phyloP scores from a whole-genome alignment of 108 stramenopile species.

The Nitzschia inconspicua region DNA sequence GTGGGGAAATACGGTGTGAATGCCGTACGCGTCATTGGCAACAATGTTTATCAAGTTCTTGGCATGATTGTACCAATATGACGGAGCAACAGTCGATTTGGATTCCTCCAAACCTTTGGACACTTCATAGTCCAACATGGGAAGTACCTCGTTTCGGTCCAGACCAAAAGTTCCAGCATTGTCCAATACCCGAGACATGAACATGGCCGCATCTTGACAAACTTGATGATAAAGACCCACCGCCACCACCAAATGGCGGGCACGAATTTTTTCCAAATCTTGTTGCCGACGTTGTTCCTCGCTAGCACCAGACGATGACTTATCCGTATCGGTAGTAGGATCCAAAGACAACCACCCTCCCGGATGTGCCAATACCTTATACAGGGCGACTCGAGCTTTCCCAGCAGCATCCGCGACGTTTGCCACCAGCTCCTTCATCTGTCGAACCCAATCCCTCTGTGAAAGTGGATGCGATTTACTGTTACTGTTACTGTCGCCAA shows the following conservation, averaged over 20 bases:
- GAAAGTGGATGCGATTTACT: slow-evolving; percentile 20
- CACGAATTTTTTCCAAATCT: slow-evolving; percentile 46
- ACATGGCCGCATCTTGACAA: slow-evolving; percentile 65
- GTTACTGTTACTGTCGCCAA: slow-evolving; percentile 35
- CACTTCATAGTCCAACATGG: slow-evolving; percentile 29
- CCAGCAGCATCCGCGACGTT: slow-evolving; percentile 45
- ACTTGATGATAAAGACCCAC: slow-evolving; percentile 60
- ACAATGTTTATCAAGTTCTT: slow-evolving; percentile 52
- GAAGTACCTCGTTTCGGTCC: slow-evolving; percentile 26
- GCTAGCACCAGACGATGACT: neutral
- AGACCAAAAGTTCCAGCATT: slow-evolving; percentile 25
- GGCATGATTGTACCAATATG: slow-evolving; percentile 60
- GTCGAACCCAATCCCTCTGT: slow-evolving; percentile 21
- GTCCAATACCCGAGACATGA: slow-evolving; percentile 55
- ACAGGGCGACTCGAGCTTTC: slow-evolving; percentile 39
- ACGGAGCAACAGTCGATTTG: slow-evolving; percentile 41
- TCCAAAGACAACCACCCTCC: slow-evolving; percentile 70
- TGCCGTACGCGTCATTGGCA: slow-evolving; percentile 55
- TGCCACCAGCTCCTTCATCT: slow-evolving; percentile 34
- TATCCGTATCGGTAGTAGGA: slow-evolving; percentile 29
- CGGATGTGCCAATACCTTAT: slow-evolving; percentile 49
- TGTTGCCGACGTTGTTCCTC: slow-evolving; percentile 30
- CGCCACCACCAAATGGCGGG: slow-evolving; percentile 41
- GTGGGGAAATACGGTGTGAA: slow-evolving; percentile 37
- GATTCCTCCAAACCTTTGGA: slow-evolving; percentile 5